Evolutionary conservation across 768 basidiomycete genomes (phyloP).

Genomic region (Russula foetens): DNA sequence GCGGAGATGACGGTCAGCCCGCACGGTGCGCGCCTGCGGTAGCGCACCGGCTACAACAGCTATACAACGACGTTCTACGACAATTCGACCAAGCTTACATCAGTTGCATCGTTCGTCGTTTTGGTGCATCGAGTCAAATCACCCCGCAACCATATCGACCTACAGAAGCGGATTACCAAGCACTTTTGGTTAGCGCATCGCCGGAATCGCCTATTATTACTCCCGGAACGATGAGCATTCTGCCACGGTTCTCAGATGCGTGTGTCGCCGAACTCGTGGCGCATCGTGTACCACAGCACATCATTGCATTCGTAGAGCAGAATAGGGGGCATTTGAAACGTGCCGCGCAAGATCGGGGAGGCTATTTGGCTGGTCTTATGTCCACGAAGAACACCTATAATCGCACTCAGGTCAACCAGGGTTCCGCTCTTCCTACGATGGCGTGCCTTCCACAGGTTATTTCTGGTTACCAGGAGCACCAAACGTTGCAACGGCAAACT

Average conservation of each 20-base stretch:
- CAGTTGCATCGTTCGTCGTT: background rate
- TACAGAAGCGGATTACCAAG: constrained; percentile 3
- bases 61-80: background rate
- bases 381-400: too few species aligned
- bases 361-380: too few species aligned
- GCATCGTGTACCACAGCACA: background rate
- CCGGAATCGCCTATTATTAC: background rate
- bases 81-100: background rate
- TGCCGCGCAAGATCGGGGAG: too few species aligned
- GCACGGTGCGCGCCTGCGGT: background rate
- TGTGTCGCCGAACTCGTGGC: constrained; percentile 1
- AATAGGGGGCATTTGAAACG: too few species aligned
- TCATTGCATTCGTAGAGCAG: background rate
- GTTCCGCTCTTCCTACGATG: too few species aligned
- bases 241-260: constrained; percentile 1
- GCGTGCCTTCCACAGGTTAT: too few species aligned
- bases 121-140: background rate
- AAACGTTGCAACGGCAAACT: too few species aligned
- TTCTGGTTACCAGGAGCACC: too few species aligned
- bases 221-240: background rate
- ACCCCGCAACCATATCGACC: background rate
- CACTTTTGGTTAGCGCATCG: background rate
- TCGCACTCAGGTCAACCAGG: too few species aligned
- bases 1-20: background rate
- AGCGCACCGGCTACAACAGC: constrained; percentile 1